phyloP scores from a whole-genome alignment of 1,139 yeast species.

The Debaryomycetaceae sp. region DNA sequence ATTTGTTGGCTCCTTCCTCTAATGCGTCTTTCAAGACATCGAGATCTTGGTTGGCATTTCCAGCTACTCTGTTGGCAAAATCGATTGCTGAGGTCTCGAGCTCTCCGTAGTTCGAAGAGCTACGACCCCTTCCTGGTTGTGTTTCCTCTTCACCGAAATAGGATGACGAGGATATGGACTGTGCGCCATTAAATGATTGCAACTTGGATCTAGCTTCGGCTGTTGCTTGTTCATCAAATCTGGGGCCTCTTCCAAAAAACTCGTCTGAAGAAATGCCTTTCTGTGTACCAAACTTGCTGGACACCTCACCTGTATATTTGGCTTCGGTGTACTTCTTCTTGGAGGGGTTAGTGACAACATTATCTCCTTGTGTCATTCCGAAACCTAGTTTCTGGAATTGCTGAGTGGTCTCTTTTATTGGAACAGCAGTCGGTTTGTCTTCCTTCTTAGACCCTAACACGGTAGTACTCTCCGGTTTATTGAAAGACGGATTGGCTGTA shows the following conservation, averaged over 20 bases:
- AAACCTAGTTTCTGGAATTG: slow-evolving; percentile 78
- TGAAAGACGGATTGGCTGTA: slow-evolving; percentile 1
- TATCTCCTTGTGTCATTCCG: slow-evolving; percentile 66
- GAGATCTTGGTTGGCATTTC: slow-evolving; percentile 83
- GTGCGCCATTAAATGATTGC: slow-evolving; percentile 80
- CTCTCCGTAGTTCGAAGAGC: slow-evolving; percentile 22
- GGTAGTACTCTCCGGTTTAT: slow-evolving; percentile 1
- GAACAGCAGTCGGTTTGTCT: slow-evolving; percentile 20
- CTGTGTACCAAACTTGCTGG: slow-evolving; percentile 77
- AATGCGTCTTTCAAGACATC: slow-evolving; percentile 88
- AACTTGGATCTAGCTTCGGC: slow-evolving; percentile 77
- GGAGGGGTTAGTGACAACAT: slow-evolving; percentile 26
- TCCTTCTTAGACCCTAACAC: slow-evolving; percentile 12
- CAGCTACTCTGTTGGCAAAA: slow-evolving; percentile 64
- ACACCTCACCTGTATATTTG: slow-evolving; percentile 66
- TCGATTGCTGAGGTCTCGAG: slow-evolving; percentile 63
- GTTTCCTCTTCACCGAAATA: slow-evolving; percentile 85
- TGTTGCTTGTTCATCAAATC: slow-evolving; percentile 73
- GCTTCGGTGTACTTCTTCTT: slow-evolving; percentile 46
- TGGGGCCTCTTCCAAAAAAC: slow-evolving; percentile 80
- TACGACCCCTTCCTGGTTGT: slow-evolving; percentile 20
- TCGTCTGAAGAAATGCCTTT: slow-evolving; percentile 96
- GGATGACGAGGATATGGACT: slow-evolving; percentile 84
- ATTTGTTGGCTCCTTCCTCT: slow-evolving; percentile 88
- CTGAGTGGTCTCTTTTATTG: slow-evolving; percentile 61